phyloP scores from a whole-genome alignment of 176 grass and related monocot species.

The Rhynchospora tenuis region DNA sequence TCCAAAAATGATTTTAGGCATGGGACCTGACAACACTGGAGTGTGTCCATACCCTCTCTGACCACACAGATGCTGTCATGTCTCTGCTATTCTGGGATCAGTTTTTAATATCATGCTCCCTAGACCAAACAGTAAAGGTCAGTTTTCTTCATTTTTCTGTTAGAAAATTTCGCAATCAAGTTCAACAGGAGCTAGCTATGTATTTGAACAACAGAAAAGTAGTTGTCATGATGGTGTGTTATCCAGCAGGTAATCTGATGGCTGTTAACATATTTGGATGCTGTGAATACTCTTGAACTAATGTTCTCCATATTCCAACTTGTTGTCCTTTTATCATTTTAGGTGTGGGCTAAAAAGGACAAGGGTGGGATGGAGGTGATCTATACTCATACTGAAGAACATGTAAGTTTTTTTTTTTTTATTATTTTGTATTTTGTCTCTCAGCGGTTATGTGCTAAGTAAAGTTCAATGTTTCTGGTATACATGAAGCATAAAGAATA shows the following conservation, averaged over 20 bases:
- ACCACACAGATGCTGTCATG: too few species aligned
- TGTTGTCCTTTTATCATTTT: background rate
- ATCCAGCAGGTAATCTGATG: background rate
- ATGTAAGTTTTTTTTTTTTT: constrained; percentile 45
- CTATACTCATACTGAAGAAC: constrained; percentile 88
- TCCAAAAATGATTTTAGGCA: constrained; percentile 56
- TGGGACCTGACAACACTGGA: constrained; percentile 88
- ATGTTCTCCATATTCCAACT: background rate
- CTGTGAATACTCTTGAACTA: background rate
- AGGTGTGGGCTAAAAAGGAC: constrained; percentile 85
- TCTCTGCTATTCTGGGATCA: too few species aligned
- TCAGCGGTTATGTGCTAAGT: background rate
- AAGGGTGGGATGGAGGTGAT: constrained; percentile 75
- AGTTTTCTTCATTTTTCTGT: too few species aligned
- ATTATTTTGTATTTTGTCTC: background rate
- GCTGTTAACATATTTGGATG: background rate
- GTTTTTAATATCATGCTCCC: too few species aligned
- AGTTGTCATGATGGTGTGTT: background rate
- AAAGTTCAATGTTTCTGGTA: background rate
- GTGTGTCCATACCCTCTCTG: constrained; percentile 83
- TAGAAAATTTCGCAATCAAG: background rate
- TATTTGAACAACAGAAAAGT: background rate
- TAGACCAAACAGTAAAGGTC: too few species aligned
- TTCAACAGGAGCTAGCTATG: too few species aligned
- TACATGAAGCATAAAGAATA: background rate